These are phyloP conservation scores for Endotrypanum monterogeii DNA, from an alignment of 208 protist species.

Conservation along the genomic window DNA sequence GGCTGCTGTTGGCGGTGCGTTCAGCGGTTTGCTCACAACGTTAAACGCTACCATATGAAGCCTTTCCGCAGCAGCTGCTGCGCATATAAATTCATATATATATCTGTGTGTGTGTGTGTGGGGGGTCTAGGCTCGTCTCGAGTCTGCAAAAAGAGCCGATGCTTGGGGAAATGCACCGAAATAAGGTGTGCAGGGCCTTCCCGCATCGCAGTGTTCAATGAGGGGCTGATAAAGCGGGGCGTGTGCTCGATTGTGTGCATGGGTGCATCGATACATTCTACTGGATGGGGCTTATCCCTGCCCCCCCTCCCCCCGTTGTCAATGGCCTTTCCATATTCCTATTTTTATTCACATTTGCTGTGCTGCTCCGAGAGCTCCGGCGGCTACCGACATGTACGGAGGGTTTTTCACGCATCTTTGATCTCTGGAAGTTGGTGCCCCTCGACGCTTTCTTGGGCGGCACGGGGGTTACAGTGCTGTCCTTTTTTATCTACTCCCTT, in stretches of 20 bases:
- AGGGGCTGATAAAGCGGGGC: not conserved
- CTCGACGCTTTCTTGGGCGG: too few species aligned
- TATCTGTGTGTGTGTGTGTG: not conserved
- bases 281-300: not conserved
- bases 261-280: not conserved
- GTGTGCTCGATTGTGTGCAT: not conserved
- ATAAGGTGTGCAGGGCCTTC: not conserved
- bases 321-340: not conserved
- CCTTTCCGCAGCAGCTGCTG: not conserved
- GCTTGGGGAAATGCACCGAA: not conserved
- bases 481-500: not conserved
- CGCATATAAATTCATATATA: not conserved
- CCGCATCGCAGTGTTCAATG: not conserved
- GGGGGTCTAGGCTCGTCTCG: not conserved
- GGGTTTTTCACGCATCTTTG: not conserved
- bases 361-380: not conserved
- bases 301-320: not conserved
- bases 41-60: not conserved
- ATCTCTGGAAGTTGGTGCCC: not conserved
- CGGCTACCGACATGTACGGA: too few species aligned
- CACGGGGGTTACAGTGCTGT: too few species aligned
- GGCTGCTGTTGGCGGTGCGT: not conserved
- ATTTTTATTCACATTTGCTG: not conserved
- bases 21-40: not conserved
- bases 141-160: not conserved